Conservation (phyloP, 75 land plant genomes). For the Selaginella moellendorffii region DNA sequence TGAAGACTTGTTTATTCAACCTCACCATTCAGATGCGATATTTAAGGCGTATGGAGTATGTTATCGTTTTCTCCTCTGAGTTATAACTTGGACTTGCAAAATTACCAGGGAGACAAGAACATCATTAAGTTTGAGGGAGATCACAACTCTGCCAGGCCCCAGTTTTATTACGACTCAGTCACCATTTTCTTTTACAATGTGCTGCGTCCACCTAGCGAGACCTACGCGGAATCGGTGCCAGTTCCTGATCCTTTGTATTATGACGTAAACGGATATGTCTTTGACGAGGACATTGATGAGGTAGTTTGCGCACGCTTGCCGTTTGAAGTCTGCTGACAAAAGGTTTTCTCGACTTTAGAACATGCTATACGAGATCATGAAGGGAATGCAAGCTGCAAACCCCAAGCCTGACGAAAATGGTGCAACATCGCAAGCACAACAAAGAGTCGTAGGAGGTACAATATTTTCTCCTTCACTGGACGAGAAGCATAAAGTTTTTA, state of each 20-base stretch:
- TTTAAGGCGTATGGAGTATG: slow-evolving; percentile 69
- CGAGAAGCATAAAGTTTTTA: no score
- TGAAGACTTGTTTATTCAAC: slow-evolving; percentile 55
- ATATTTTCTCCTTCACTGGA: neutral
- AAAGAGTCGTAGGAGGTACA: slow-evolving; percentile 6
- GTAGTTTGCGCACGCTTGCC: neutral
- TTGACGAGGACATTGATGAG: slow-evolving; percentile 29
- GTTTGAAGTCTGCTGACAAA: neutral
- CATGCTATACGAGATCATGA: slow-evolving; percentile 27
- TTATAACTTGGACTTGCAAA: neutral
- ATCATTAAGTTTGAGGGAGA: slow-evolving; percentile 89
- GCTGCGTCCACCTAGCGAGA: slow-evolving; percentile 49
- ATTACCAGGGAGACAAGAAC: slow-evolving; percentile 72
- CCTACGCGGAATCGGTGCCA: slow-evolving; percentile 21
- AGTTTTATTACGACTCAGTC: slow-evolving; percentile 81
- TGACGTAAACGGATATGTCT: neutral
- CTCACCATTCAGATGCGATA: slow-evolving; percentile 58
- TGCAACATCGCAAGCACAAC: slow-evolving; percentile 3
- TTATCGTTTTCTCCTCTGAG: slow-evolving; percentile 34
- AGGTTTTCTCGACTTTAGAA: slow-evolving; percentile 11
- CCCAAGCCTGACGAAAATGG: slow-evolving; percentile 14
- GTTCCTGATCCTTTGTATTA: slow-evolving; percentile 16
- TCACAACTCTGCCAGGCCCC: slow-evolving; percentile 82
- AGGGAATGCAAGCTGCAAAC: slow-evolving; percentile 12
- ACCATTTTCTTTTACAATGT: slow-evolving; percentile 84